Conservation (phyloP, 352 stramenopile genomes). For the Elongisporangium undulatum region DNA sequence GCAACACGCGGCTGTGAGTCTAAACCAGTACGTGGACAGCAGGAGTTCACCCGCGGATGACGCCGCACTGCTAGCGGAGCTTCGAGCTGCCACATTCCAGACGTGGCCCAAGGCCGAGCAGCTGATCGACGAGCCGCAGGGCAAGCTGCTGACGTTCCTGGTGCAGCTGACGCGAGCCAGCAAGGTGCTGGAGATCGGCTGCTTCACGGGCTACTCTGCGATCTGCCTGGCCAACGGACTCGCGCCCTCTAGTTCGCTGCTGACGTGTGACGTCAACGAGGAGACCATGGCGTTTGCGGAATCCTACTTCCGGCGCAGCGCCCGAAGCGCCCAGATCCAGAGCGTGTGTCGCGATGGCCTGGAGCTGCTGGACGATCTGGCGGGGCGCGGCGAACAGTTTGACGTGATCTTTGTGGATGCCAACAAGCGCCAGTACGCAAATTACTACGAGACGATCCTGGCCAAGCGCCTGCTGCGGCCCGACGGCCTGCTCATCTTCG, state of each 20-base stretch:
- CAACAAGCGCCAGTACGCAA: slow-evolving; percentile 89
- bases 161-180: slow-evolving; percentile 67
- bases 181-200: slow-evolving; percentile 89
- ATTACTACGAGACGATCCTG: slow-evolving; percentile 84
- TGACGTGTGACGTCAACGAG: slow-evolving; percentile 59
- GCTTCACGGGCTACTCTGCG: slow-evolving; percentile 93
- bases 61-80: slow-evolving; percentile 27
- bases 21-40: slow-evolving; percentile 18
- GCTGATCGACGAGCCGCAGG: slow-evolving; percentile 56
- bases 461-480: slow-evolving; percentile 65
- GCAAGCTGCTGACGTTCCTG: slow-evolving; percentile 65
- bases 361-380: slow-evolving; percentile 26
- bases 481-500: slow-evolving; percentile 82
- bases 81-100: slow-evolving; percentile 28
- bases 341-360: slow-evolving; percentile 37
- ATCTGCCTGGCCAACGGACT: slow-evolving; percentile 75
- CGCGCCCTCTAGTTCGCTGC: slow-evolving; percentile 16
- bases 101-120: slow-evolving; percentile 50
- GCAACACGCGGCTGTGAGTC: background rate
- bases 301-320: slow-evolving; percentile 42
- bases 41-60: slow-evolving; percentile 13
- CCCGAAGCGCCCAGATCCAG: slow-evolving; percentile 26
- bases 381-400: slow-evolving; percentile 39
- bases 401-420: slow-evolving; percentile 95
- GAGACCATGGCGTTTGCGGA: slow-evolving; percentile 42